Evolutionary conservation across 495 filamentous ascomycete genomes (phyloP), one percentile per base, ranked within the genome.

Genomic region (Penicillium crystallinum): DNA sequence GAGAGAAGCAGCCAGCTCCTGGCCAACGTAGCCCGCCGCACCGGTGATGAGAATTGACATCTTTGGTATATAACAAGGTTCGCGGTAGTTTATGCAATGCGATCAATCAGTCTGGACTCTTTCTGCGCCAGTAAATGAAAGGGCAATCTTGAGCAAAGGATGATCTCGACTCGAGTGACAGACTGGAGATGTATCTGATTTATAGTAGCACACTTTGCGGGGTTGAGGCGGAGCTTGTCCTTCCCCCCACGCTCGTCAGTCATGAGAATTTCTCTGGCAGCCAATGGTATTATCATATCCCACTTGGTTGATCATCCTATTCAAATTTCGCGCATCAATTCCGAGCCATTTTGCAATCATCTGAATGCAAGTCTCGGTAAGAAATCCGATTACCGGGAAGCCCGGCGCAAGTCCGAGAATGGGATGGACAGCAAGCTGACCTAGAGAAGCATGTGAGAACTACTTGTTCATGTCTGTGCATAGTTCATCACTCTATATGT

Each of bases 11-110:
- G 84, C 84, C 46, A 90, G 66, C 53, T 83, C 79, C 51, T 87
- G 82, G 52, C 86, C 86, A 55, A 90, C 76, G 55, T 87, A 86
- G 30, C 86, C 86, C 27, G 77, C 82, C 25, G 85, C 86, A 37
- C 86, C 86, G 27, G 85, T 88, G 63, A 89, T 84, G 67, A 89
- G 77, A 62, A 88, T 83, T 34, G 80, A 82, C 70, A 82, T 82
- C 45, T 35, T 55, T 40, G 15, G 36, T 66, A 14, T 35, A 35
- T 10, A n/a, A n/a, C n/a, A n/a, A n/a, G n/a, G n/a, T n/a, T n/a
- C n/a, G n/a, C n/a, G n/a, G n/a, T n/a, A n/a, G n/a, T 39, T 21
- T 22, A 33, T 12, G 14, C 18, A 17, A 22, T 14, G 14, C 8
- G 41, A 17, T 36, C 45, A 7, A 48, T 37, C 2, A n/a, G n/a